Base-by-base conservation (phyloP, 148 eudicot genomes). In the Euryodendron excelsum region DNA sequence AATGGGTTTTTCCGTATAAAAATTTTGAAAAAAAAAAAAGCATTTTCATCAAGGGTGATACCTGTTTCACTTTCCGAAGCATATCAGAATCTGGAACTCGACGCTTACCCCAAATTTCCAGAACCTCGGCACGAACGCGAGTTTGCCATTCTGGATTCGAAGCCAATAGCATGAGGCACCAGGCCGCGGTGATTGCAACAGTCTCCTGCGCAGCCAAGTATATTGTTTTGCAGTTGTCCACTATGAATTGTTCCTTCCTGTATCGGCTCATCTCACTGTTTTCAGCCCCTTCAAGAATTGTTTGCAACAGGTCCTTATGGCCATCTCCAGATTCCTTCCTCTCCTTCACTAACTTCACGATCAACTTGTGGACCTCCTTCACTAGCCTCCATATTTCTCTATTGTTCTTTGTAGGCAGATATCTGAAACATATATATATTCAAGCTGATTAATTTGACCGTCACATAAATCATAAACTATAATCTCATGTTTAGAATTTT, bases 201-300 rank as follows among this genome's bases (percentile, higher is more conserved):
- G 73, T 68, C 62, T 77, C 64, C 28, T 77, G 73, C 18, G 73
- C 80, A 18, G 80, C 80, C 23, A 77, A 53, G 72, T 77, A 77
- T 33, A 77, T 67, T 73, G 21, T 66, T 23, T 77, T 77, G 73
- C 80, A 77, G 56, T 77, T 77, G 61, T 77, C 80, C 0, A 75
- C 68, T 2, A 75, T 18, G 78, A 75, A 75, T 20, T 75, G 68
- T 14, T 75, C 78, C 23, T n/a, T 39, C 1, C 31, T 53, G 41
- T 25, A 21, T 60, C 7, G 30, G 68, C 27, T 75, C 33, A 75
- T 9, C 0, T 60, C 55, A 9, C 53, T 37, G 5, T 73, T 73
- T 34, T 73, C 45, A 20, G 76, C 31, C 23, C 76, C 76, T 33
- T 20, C 45, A 33, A 75, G 55, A 60, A 75, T 39, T 0, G 66